Percentiles rank a stretch among this genome's conserved stretches.
Evolutionary conservation across 2,329 filamentous ascomycete genomes (phyloP).

Genomic region (Xylariales sp.): DNA sequence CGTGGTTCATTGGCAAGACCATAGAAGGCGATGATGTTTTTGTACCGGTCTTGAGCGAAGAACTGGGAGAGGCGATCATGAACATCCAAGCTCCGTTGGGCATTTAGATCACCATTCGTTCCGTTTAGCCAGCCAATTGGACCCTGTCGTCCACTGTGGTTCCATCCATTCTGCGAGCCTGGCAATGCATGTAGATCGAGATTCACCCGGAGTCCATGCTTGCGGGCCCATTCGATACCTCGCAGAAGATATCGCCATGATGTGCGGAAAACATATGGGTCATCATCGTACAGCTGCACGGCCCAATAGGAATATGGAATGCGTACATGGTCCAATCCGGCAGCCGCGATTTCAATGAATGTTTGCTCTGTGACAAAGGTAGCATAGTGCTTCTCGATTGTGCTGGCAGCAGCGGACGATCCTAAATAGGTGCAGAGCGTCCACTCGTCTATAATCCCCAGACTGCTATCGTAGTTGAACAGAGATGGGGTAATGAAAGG

Average conservation of each 20-base stretch:
- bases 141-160: constrained; percentile 84
- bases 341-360: constrained; percentile 78
- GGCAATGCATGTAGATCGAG: constrained; percentile 90
- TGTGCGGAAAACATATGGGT: constrained; percentile 82
- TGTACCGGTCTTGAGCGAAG: constrained; percentile 90
- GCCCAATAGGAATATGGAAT: constrained; percentile 97
- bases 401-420: constrained; percentile 53
- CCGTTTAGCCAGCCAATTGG: constrained; percentile 85
- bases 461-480: constrained; percentile 62
- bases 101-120: constrained; percentile 75
- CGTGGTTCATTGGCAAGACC: constrained; percentile 91
- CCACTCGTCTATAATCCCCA: constrained; percentile 82
- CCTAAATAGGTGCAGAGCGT: constrained; percentile 73
- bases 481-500: constrained; percentile 94
- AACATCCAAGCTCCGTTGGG: constrained; percentile 76
- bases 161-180: constrained; percentile 96
- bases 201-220: constrained; percentile 88
- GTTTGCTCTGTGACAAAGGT: constrained; percentile 81
- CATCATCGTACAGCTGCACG: constrained; percentile 74
- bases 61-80: constrained; percentile 85
- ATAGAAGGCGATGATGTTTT: constrained; percentile 88
- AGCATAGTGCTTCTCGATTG: constrained; percentile 87
- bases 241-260: constrained; percentile 92
- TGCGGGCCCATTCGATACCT: constrained; percentile 88
- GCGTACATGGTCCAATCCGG: constrained; percentile 93